A percentile compares a stretch with the other conserved stretches of the same genome.
Evolutionary conservation across 345 rosid species (phyloP).

Genomic region (Eucalyptus globulus): DNA sequence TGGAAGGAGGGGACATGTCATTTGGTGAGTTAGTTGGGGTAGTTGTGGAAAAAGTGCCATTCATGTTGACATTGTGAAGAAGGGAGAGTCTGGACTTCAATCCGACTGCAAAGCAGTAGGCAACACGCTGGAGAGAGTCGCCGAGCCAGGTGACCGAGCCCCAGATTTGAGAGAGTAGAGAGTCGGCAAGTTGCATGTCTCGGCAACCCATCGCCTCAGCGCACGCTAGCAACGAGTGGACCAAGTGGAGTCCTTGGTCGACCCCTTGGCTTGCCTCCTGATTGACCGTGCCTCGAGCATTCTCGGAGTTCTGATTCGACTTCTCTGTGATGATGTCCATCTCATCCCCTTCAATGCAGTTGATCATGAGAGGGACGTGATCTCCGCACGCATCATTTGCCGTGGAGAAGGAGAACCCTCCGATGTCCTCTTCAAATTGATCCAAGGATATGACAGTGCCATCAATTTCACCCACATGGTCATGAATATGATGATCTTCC

Average conservation of each 20-base stretch:
- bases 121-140: conserved; percentile 51
- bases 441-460: not conserved
- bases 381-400: not conserved
- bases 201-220: conserved; percentile 66
- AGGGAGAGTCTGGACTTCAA: conserved; percentile 33
- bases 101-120: conserved; percentile 43
- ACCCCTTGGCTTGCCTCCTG: conserved; percentile 21
- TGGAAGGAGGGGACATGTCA: not conserved
- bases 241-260: conserved; percentile 57
- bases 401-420: not conserved
- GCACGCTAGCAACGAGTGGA: conserved; percentile 45
- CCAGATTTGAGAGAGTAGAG: conserved; percentile 38
- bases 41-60: not conserved
- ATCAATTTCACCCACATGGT: not conserved
- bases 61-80: conserved; percentile 23
- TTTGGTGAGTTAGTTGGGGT: not conserved
- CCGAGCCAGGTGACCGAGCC: conserved; percentile 21
- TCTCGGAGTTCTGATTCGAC: not conserved
- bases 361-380: not conserved
- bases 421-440: not conserved
- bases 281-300: not conserved
- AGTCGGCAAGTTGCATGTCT: conserved; percentile 31
- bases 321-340: not conserved
- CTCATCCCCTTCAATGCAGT: not conserved
- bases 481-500: not conserved